A percentile compares a stretch with the other conserved stretches of the same genome.
phyloP scores from a whole-genome alignment of 306 rosid species.

The Pterocarpus macrocarpus region DNA sequence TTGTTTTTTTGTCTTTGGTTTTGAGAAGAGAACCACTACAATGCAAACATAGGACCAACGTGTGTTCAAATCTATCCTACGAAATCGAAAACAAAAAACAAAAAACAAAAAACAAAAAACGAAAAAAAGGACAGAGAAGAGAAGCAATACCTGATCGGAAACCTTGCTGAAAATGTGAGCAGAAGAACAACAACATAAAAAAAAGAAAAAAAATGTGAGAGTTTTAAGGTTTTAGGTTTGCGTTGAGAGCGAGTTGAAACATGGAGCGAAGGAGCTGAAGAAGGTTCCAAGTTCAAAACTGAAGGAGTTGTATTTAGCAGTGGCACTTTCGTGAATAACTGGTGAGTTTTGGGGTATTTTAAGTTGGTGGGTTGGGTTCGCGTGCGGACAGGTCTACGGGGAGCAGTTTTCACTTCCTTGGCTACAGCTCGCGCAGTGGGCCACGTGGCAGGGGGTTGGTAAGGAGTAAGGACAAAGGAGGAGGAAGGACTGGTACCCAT shows the following conservation, averaged over 20 bases:
- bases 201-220: background rate
- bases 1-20: no score
- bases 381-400: background rate
- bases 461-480: background rate
- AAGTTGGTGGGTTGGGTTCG: background rate
- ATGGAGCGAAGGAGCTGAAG: background rate
- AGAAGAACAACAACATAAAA: background rate
- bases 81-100: background rate
- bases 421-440: background rate
- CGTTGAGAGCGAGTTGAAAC: background rate
- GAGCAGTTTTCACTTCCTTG: background rate
- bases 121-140: background rate
- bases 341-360: background rate
- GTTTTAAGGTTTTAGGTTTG: background rate
- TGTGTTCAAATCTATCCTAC: background rate
- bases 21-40: background rate
- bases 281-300: slow-evolving; percentile 1
- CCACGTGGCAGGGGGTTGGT: background rate
- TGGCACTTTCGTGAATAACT: slow-evolving; percentile 35
- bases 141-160: slow-evolving; percentile 46
- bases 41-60: background rate
- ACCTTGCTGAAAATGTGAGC: slow-evolving; percentile 35
- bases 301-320: background rate
- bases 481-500: background rate
- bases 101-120: background rate